phyloP scores from a whole-genome alignment of 164 flowering plant genomes.

The Kalanchoe fedtschenkoi region DNA sequence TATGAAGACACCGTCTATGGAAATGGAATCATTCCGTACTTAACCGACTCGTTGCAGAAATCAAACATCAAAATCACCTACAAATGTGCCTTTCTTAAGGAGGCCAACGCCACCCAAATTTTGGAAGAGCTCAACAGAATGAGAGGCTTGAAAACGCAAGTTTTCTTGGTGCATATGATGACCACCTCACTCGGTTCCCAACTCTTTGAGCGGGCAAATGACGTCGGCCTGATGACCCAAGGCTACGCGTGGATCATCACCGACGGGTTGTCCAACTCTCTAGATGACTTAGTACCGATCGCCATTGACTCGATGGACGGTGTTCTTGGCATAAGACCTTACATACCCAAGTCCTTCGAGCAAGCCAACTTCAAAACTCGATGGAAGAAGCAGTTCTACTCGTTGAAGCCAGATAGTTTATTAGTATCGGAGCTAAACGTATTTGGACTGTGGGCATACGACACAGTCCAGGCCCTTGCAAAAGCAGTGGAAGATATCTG shows the following conservation, averaged over 20 bases:
- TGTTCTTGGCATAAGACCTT: conserved; percentile 11
- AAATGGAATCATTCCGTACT: conserved; percentile 8
- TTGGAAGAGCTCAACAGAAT: conserved; percentile 2
- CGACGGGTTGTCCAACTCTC: conserved; percentile 10
- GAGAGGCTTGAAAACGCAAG: conserved; percentile 6
- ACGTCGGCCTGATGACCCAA: conserved; percentile 8
- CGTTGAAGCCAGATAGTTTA: conserved; percentile 3
- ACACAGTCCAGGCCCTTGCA: conserved; percentile 24
- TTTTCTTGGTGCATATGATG: conserved; percentile 14
- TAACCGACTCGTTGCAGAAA: conserved; percentile 8
- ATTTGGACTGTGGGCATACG: conserved; percentile 37
- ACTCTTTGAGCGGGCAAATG: conserved; percentile 8
- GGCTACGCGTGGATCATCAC: conserved; percentile 16
- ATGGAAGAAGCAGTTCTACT: conserved; percentile 5
- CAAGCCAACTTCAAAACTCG: conserved; percentile 4
- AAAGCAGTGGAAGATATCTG: conserved; percentile 20
- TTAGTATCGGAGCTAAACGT: conserved; percentile 4
- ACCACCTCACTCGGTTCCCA: conserved; percentile 9
- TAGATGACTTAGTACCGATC: conserved; percentile 2
- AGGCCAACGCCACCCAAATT: not conserved
- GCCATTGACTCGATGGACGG: conserved; percentile 12
- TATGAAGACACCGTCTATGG: conserved; percentile 12
- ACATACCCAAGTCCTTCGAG: conserved; percentile 6
- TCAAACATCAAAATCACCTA: conserved; percentile 6
- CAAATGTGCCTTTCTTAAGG: conserved; percentile 1